Evolutionary conservation across 257 asterid genomes (phyloP), one percentile per base, ranked within the genome.

Genomic region (Nemophila menziesii): DNA sequence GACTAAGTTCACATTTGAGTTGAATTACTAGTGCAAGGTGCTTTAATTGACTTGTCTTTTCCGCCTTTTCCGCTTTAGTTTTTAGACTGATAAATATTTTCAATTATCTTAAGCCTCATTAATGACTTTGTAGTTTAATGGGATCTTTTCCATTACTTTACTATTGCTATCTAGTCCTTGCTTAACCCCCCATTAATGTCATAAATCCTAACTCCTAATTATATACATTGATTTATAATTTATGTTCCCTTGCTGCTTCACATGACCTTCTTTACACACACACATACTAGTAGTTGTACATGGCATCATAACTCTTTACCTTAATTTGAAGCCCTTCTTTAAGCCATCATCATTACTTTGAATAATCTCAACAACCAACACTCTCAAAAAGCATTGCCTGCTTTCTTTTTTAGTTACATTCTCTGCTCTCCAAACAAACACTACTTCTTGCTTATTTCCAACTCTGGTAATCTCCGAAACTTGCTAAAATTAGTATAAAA

Each of bases 231-330:
- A 46, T 52, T 54, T 27, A 56, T 38, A 39, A 7, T 21, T 34
- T 20, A 20, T 47, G 48, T 20, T 23, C 48, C 47, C 47, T 57
- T 48, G 42, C 33, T 43, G 63, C 48, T 19, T 63, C 64, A n/a
- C 58, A 54, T 37, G 56, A 63, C 52, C 54, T 49, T 62, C 51
- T 44, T 37, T 58, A 39, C 62, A 45, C 67, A 39, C 58, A 56
- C 62, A 20, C 52, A 60, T 3, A 42, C 49, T 24, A 36, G 41
- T 38, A 57, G 34, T 26, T 21, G 33, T 14, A 11, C 48, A 4
- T 19, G 27, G 11, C 44, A 56, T 48, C 76, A 64, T 64, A 43
- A 62, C 62, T 69, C 43, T 64, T 49, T 18, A 16, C 51, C 16
- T 64, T 56, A 18, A 50, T 45, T 61, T 52, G 48, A n/a, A 44